phyloP scores from a whole-genome alignment of 768 basidiomycete species.

The Russula virescens region DNA sequence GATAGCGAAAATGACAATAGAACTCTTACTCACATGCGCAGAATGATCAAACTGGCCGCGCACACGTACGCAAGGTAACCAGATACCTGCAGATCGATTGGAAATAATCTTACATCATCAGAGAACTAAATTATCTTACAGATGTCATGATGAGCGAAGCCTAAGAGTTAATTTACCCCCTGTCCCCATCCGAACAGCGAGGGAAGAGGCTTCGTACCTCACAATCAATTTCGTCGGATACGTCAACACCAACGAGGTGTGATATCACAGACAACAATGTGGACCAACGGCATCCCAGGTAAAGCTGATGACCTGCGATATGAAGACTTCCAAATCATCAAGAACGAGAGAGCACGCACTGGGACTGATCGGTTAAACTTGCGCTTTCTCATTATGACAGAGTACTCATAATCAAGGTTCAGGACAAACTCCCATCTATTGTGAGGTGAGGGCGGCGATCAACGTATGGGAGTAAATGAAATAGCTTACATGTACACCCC shows the following conservation, averaged over 20 bases:
- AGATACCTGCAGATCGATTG: background rate
- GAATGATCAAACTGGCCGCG: constrained; percentile 10
- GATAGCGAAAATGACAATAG: too few relatives aligned
- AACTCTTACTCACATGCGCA: background rate
- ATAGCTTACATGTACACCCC: constrained; percentile 6
- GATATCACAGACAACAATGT: background rate
- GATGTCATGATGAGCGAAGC: background rate
- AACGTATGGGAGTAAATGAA: background rate
- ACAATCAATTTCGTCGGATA: background rate
- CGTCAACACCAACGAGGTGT: background rate
- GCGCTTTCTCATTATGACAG: constrained; percentile 1
- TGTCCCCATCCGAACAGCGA: background rate
- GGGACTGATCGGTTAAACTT: background rate
- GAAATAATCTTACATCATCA: background rate
- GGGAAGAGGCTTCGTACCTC: background rate
- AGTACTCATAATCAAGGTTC: background rate
- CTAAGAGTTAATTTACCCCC: background rate
- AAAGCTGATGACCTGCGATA: background rate
- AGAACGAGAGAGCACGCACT: background rate
- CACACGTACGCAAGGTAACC: background rate
- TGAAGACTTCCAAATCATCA: background rate
- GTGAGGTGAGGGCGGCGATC: background rate
- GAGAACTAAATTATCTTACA: background rate
- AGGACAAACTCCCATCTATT: background rate
- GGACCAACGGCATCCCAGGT: constrained; percentile 9